These are phyloP conservation scores for Melanogaster broomeanus DNA, from an alignment of 768 basidiomycete genomes.

Conservation along the genomic window DNA sequence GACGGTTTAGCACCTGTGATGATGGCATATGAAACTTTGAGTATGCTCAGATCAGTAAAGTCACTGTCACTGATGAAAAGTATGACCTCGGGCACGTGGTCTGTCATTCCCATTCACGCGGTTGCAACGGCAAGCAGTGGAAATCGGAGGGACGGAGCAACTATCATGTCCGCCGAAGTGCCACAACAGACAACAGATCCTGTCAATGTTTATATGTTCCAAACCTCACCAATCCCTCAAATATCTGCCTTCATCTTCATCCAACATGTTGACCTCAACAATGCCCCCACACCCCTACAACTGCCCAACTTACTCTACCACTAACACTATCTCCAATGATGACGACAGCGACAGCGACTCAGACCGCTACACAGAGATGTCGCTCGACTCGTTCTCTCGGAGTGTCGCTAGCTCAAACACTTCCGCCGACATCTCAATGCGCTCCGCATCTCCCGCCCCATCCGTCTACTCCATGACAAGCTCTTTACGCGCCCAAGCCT, in stretches of 20 bases:
- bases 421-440: conserved; percentile 60
- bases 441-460: conserved; percentile 63
- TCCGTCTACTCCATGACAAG: conserved; percentile 72
- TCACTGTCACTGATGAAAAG: no score
- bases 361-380: conserved; percentile 42
- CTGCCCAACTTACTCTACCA: conserved; percentile 8
- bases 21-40: no score
- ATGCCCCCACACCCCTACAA: conserved; percentile 13
- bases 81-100: conserved; percentile 28
- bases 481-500: conserved; percentile 58
- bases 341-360: conserved; percentile 48
- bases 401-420: conserved; percentile 52
- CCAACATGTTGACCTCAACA: conserved; percentile 9
- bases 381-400: conserved; percentile 40
- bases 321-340: conserved; percentile 38
- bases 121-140: conserved; percentile 20
- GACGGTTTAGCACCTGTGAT: no score
- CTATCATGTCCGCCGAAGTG: conserved; percentile 33
- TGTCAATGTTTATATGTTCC: conserved; percentile 23
- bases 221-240: background rate
- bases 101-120: conserved; percentile 23
- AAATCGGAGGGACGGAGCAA: conserved; percentile 30
- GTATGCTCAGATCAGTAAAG: no score
- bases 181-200: conserved; percentile 13
- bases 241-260: background rate